Evolutionary conservation across 2,329 filamentous ascomycete genomes (phyloP).

Genomic region (Aspergillus awamori): DNA sequence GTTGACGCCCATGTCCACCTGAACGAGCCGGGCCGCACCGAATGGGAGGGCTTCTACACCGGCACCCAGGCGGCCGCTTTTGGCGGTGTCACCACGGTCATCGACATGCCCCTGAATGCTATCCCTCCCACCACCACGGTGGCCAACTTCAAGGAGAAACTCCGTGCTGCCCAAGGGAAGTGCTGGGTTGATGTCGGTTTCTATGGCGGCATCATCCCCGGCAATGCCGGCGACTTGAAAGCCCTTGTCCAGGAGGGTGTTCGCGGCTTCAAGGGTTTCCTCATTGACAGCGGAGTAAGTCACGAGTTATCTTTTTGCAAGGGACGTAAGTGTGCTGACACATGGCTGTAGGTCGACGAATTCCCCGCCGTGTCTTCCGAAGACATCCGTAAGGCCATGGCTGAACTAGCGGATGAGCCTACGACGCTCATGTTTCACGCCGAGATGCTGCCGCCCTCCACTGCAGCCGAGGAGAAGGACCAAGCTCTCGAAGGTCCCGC

Average conservation of each 20-base stretch:
- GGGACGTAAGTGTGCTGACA: constrained; percentile 17
- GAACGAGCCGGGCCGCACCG: constrained; percentile 93
- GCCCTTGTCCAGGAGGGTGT: constrained; percentile 83
- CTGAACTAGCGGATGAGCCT: constrained; percentile 73
- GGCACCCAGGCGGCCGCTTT: constrained; percentile 92
- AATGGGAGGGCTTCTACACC: constrained; percentile 98
- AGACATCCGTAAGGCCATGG: constrained; percentile 81
- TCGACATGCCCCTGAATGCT: constrained; percentile 97
- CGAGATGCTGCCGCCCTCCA: constrained; percentile 92
- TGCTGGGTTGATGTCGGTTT: constrained; percentile 99
- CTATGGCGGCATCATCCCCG: constrained; percentile 91
- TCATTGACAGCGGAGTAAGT: constrained; percentile 93
- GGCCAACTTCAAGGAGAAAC: constrained; percentile 77
- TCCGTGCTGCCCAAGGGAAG: constrained; percentile 78
- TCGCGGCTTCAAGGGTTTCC: constrained; percentile 93
- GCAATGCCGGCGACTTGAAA: constrained; percentile 78
- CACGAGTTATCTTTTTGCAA: background rate
- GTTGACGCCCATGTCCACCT: constrained; percentile 98
- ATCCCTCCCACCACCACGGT: constrained; percentile 95
- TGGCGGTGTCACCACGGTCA: constrained; percentile 91
- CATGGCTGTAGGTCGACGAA: constrained; percentile 72
- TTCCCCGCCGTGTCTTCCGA: constrained; percentile 84
- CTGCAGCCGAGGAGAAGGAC: constrained; percentile 72
- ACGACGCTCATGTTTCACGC: constrained; percentile 99
- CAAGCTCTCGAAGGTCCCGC: constrained; percentile 71